These are phyloP conservation scores for Yamadazyma tumulicola DNA, from an alignment of 805 yeast species.

Conservation along the genomic window DNA sequence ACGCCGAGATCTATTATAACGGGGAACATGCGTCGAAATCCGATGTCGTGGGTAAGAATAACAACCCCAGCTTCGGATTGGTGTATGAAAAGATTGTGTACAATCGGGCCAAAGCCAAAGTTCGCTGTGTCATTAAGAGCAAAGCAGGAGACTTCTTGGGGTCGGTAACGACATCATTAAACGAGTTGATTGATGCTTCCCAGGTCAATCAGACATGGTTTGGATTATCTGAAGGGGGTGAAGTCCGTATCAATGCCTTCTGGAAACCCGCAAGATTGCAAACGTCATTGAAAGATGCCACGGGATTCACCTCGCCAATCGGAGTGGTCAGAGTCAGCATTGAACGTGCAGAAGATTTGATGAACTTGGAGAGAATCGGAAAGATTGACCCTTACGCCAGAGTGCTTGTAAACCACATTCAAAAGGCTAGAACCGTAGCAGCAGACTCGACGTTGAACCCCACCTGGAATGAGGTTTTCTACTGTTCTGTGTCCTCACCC, in stretches of 20 bases:
- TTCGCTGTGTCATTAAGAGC: slow-evolving; percentile 61
- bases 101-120: slow-evolving; percentile 67
- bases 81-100: slow-evolving; percentile 64
- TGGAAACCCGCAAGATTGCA: slow-evolving; percentile 82
- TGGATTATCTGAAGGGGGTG: slow-evolving; percentile 71
- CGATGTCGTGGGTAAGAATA: slow-evolving; percentile 53
- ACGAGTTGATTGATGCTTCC: slow-evolving; percentile 70
- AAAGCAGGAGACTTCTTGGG: slow-evolving; percentile 56
- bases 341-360: slow-evolving; percentile 66
- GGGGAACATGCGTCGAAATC: slow-evolving; percentile 60
- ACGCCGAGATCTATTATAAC: slow-evolving; percentile 67
- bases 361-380: slow-evolving; percentile 85
- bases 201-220: slow-evolving; percentile 79
- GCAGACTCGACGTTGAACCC: slow-evolving; percentile 70
- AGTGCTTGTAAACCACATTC: slow-evolving; percentile 70
- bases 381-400: slow-evolving; percentile 90
- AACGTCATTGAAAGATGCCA: slow-evolving; percentile 47
- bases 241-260: slow-evolving; percentile 59
- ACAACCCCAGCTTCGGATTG: slow-evolving; percentile 64
- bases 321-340: slow-evolving; percentile 81
- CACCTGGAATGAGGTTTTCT: slow-evolving; percentile 77
- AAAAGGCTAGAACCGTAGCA: slow-evolving; percentile 73
- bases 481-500: slow-evolving; percentile 77
- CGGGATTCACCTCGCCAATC: slow-evolving; percentile 90
- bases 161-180: slow-evolving; percentile 53